Evolutionary conservation across 2,329 filamentous ascomycete genomes (phyloP), one percentile per base, ranked within the genome.

Genomic region (Simplicillium sp.): DNA sequence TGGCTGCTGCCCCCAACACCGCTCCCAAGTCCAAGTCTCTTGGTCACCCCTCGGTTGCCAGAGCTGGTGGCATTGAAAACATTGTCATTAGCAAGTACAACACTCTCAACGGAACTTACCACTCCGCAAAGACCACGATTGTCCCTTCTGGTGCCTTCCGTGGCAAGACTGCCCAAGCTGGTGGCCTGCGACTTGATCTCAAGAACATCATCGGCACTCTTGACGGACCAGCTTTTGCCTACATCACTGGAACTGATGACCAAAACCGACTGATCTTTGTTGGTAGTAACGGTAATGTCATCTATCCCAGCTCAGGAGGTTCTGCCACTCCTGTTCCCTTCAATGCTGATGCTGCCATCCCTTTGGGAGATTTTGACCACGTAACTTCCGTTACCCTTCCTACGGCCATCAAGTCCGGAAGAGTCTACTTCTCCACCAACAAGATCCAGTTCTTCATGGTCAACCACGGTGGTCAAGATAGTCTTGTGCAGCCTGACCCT

Each of bases 401-500:
- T 4, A 60, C 57, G 5, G 61, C 62, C n/a, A 52, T 71, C 32
- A 50, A 33, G 7, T 62, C 62, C 2, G 68, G 59, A 0, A 64
- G 68, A 4, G 51, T 72, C 29, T 71, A 66, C 56, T 67, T 71
- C 44, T 57, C 64, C 15, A 60, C 61, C 14, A 63, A 64, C 2
- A 45, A 58, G 2, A 54, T 70, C 13, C 43, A 54, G 8, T 71
- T 71, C 46, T 68, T 56, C 48, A 62, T 63, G 34, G 60, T 69
- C 11, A 49, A 47, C 14, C 52, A 46, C 3, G 36, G 3, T 2
- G 45, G 44, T 34, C 54, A 54, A 0, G 59, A 61, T 31, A 58
- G 56, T 18, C 49, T 75, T 3, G 71, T 75, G 12, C 64, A 72
- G 47, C 72, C 71, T 0, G 66, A 70, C 0, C 58, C 65, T 9